phyloP scores from a whole-genome alignment of 2,329 filamentous ascomycete genomes.

The Fonsecaea pedrosoi region DNA sequence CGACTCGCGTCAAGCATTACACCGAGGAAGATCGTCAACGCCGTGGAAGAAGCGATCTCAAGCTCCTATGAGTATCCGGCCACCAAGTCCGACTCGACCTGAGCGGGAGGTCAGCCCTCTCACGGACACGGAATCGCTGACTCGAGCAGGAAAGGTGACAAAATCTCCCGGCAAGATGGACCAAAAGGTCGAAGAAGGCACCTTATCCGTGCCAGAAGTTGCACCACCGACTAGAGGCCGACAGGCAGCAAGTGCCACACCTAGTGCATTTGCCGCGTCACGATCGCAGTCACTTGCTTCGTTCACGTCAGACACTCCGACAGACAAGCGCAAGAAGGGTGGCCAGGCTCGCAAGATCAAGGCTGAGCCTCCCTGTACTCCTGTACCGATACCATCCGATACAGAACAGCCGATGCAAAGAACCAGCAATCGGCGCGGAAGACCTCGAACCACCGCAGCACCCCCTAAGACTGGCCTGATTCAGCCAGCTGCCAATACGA shows the following conservation, averaged over 20 bases:
- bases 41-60: conserved; percentile 37
- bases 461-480: conserved; percentile 19
- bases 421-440: conserved; percentile 43
- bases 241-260: conserved; percentile 34
- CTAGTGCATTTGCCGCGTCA: conserved; percentile 30
- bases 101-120: conserved; percentile 40
- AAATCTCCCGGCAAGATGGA: conserved; percentile 28
- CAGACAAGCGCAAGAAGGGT: conserved; percentile 30
- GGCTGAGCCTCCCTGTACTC: conserved; percentile 45
- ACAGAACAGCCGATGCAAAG: conserved; percentile 46
- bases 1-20: conserved; percentile 21
- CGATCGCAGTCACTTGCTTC: conserved; percentile 39
- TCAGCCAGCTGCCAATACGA: conserved; percentile 14
- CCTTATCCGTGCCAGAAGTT: conserved; percentile 14
- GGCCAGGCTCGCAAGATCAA: conserved; percentile 37
- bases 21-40: conserved; percentile 35
- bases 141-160: conserved; percentile 20
- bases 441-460: conserved; percentile 23
- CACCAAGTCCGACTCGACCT: conserved; percentile 36
- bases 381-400: conserved; percentile 45
- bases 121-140: conserved; percentile 35
- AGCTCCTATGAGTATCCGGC: conserved; percentile 20
- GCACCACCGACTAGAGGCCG: conserved; percentile 24
- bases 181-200: conserved; percentile 14
- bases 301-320: conserved; percentile 36